Evolutionary conservation across 2,329 filamentous ascomycete species (phyloP).

Genomic region (Ophiosphaerella herpotricha): DNA sequence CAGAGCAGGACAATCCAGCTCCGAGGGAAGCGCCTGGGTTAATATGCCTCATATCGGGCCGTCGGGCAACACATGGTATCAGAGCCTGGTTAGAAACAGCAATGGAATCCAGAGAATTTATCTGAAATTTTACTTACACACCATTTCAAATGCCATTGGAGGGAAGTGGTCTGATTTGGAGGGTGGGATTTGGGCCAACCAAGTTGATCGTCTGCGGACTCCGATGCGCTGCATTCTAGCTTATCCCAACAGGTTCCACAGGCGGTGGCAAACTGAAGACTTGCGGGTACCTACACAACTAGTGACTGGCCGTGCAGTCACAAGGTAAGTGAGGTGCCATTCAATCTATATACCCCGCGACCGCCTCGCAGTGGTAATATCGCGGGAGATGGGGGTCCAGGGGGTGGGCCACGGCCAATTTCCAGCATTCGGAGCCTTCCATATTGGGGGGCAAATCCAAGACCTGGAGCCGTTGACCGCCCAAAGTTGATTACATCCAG

Average conservation of each 20-base stretch:
- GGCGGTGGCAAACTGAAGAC: slow-evolving; percentile 9
- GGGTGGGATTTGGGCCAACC: too few species aligned
- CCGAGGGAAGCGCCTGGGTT: slow-evolving; percentile 17
- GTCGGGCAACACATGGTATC: slow-evolving; percentile 10
- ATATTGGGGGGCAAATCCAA: slow-evolving; percentile 14
- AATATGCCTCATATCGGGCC: slow-evolving; percentile 13
- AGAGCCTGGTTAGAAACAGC: neutral
- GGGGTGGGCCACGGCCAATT: slow-evolving; percentile 19
- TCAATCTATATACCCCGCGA: slow-evolving; percentile 44
- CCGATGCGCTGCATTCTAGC: too few species aligned
- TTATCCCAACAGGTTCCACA: neutral
- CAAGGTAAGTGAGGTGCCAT: slow-evolving; percentile 18
- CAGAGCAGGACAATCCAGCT: slow-evolving; percentile 2
- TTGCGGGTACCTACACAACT: neutral
- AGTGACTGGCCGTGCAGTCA: too few species aligned
- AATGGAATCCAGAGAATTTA: neutral
- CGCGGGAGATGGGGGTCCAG: slow-evolving; percentile 25
- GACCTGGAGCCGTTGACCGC: neutral
- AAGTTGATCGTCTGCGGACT: too few species aligned
- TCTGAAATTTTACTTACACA: too few species aligned
- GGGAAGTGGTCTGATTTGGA: too few species aligned
- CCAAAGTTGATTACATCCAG: neutral
- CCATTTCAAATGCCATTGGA: too few species aligned
- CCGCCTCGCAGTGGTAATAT: slow-evolving; percentile 32
- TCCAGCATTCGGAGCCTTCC: slow-evolving; percentile 25